Conservation (phyloP, 768 basidiomycete species). For the Leccinellum luteum region DNA sequence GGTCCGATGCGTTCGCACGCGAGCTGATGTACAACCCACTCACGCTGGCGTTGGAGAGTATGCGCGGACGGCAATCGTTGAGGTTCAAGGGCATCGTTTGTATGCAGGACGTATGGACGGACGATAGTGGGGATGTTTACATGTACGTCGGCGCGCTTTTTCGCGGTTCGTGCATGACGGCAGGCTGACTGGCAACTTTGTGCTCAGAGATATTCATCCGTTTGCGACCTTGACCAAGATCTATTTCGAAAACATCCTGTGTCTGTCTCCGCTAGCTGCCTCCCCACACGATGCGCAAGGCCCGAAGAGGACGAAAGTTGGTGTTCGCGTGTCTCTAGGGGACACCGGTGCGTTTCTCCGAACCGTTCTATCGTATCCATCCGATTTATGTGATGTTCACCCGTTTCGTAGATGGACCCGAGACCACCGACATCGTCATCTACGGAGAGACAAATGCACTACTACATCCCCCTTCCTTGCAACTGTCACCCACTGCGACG, state of each 20-base stretch:
- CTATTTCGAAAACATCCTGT: slow-evolving; percentile 73
- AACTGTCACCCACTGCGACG: slow-evolving; percentile 8
- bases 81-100: slow-evolving; percentile 54
- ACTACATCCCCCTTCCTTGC: slow-evolving; percentile 7
- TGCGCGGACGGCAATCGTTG: slow-evolving; percentile 70
- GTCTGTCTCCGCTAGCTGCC: slow-evolving; percentile 39
- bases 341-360: slow-evolving; percentile 48
- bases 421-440: slow-evolving; percentile 65
- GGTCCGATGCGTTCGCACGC: slow-evolving; percentile 24
- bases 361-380: background rate
- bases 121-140: slow-evolving; percentile 50
- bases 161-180: background rate
- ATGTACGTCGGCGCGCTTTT: slow-evolving; percentile 37
- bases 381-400: background rate
- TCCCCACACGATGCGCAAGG: slow-evolving; percentile 21
- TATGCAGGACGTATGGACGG: slow-evolving; percentile 56
- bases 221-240: slow-evolving; percentile 55
- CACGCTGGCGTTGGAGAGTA: slow-evolving; percentile 72
- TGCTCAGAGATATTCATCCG: slow-evolving; percentile 65
- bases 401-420: slow-evolving; percentile 53
- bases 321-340: slow-evolving; percentile 67
- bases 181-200: background rate
- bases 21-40: slow-evolving; percentile 64
- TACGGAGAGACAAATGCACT: slow-evolving; percentile 37
- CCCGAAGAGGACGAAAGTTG: slow-evolving; percentile 44